Evolutionary conservation across 1,284 basidiomycete genomes (phyloP).

Genomic region (Tylopilus sp.): DNA sequence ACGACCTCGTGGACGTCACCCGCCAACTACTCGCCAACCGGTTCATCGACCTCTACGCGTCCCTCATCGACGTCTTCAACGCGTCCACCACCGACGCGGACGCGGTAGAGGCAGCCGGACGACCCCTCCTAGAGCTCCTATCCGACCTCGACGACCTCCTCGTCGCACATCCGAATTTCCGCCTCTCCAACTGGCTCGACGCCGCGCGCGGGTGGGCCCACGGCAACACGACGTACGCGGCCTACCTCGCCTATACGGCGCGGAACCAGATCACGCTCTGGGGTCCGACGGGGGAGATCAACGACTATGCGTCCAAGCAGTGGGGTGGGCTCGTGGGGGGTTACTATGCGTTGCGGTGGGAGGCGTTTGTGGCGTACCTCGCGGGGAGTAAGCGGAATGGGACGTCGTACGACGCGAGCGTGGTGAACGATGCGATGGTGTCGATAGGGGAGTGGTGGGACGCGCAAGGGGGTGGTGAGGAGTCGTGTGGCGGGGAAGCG

Average conservation of each 20-base stretch:
- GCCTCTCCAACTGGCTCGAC: conserved; percentile 40
- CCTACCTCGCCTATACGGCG: conserved; percentile 42
- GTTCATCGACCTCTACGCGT: conserved; percentile 38
- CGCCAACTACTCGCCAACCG: conserved; percentile 44
- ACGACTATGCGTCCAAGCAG: conserved; percentile 47
- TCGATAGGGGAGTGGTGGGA: conserved; percentile 38
- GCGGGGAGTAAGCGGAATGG: conserved; percentile 30
- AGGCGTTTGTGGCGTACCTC: conserved; percentile 39
- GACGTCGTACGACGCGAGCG: conserved; percentile 31
- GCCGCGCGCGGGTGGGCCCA: conserved; percentile 37
- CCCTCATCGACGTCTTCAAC: conserved; percentile 35
- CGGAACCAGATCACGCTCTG: conserved; percentile 48
- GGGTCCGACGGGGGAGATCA: conserved; percentile 46
- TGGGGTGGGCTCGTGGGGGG: conserved; percentile 43
- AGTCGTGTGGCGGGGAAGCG: neutral
- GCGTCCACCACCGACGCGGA: conserved; percentile 18
- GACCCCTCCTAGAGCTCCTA: conserved; percentile 35
- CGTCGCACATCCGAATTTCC: conserved; percentile 38
- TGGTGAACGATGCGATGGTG: conserved; percentile 30
- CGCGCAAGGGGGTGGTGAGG: conserved; percentile 17
- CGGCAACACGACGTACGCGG: conserved; percentile 34
- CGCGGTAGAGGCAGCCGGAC: conserved; percentile 25
- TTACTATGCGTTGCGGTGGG: conserved; percentile 42
- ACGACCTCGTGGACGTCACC: conserved; percentile 45
- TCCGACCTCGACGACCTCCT: conserved; percentile 40